Base-by-base conservation (phyloP, 192 early-diverging fungal species). In the Gonapodya prolifera region DNA sequence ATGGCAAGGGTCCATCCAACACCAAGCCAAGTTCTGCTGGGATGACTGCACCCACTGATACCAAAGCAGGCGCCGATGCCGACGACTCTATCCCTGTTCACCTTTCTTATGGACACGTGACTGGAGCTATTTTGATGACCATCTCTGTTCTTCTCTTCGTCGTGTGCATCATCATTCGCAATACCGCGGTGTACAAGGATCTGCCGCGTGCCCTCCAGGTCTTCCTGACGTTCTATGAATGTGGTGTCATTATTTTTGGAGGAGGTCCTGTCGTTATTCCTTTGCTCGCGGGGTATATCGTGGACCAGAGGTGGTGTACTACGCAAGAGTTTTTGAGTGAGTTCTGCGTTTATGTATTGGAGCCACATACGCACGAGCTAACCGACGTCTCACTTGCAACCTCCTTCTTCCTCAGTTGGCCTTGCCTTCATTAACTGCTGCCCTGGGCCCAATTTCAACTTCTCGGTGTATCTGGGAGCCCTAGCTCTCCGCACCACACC, bases 261-360 rank as follows among this genome's bases (percentile, higher is more conserved):
- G 89, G 90, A 0, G 90, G 90, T 23, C 85, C 90, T 13, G 90
- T 91, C 75, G 89, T 85, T 34, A 85, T 89, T 33, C 88, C 90
- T 2, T 79, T 89, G 0, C 76, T 88, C 45, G 84, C 84, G 75
- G 79, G 77, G 2, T 89, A 88, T 45, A 83, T 86, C 0, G 86
- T 89, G 0, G 88, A 87, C 29, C 71, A 80, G n/a, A 82, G 81
- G 2, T 91, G 90, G 90, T 80, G 87, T 75, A 80, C 82, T 28
- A 77, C 78, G 34, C 75, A 83, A 1, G 89, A 91, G 75, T 91
- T 91, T 77, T 76, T 91, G 34, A 80, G 90, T 8, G 90, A 89
- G 1, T 80, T 90, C n/a, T n/a, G n/a, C n/a, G n/a, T n/a, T n/a
- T n/a, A n/a, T n/a, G n/a, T n/a, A n/a, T n/a, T n/a, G n/a, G n/a